Evolutionary conservation across 169 alveolate genomes (phyloP).

Genomic region (Babesia bigemina): DNA sequence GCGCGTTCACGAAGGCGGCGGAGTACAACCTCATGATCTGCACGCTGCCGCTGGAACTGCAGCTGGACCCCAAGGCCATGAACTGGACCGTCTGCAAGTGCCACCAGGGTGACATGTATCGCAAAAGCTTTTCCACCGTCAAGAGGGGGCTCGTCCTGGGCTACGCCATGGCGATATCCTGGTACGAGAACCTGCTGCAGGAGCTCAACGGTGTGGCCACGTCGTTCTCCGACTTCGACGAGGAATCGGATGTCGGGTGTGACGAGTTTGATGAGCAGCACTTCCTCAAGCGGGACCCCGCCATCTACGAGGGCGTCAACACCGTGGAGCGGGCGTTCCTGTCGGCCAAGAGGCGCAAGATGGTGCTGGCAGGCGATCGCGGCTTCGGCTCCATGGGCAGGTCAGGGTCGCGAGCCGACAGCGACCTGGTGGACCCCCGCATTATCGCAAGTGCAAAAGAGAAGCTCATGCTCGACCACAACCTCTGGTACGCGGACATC

Average conservation of each 20-base stretch:
- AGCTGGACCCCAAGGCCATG: constrained; percentile 39
- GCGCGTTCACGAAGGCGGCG: constrained; percentile 48
- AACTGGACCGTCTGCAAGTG: constrained; percentile 62
- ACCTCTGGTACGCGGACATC: constrained; percentile 15
- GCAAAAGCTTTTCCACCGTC: constrained; percentile 42
- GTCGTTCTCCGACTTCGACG: constrained; percentile 15
- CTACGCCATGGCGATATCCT: constrained; percentile 27
- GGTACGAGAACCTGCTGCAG: constrained; percentile 32
- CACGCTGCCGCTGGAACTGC: constrained; percentile 50
- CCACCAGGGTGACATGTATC: constrained; percentile 45
- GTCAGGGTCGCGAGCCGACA: neutral
- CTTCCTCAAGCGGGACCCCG: constrained; percentile 6
- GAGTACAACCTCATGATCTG: constrained; percentile 52
- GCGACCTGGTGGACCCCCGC: neutral
- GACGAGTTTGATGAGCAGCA: constrained; percentile 25
- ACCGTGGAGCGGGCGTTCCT: constrained; percentile 23
- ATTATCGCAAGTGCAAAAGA: constrained; percentile 2
- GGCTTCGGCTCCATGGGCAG: neutral
- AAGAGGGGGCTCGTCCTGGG: constrained; percentile 35
- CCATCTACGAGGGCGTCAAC: constrained; percentile 3
- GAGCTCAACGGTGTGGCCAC: neutral
- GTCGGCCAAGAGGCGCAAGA: constrained; percentile 19
- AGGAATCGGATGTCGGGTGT: constrained; percentile 45
- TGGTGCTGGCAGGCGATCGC: constrained; percentile 7
- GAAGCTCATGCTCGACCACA: constrained; percentile 19